Conservation (phyloP, 2,329 filamentous ascomycete species). For the Penicillium sp. region DNA sequence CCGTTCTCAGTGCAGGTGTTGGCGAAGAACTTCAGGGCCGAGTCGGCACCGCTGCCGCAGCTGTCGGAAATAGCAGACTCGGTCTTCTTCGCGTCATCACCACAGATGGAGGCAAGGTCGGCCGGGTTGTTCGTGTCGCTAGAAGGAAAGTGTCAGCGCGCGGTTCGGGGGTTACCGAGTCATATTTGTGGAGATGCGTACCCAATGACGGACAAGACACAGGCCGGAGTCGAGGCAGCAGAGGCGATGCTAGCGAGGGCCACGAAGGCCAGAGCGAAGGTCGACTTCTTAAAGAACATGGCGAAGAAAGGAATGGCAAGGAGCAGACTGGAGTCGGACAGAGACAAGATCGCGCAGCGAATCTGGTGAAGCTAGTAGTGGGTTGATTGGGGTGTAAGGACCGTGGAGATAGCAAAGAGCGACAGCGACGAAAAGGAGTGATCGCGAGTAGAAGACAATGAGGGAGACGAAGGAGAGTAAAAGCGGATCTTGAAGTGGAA, state of each 20-base stretch:
- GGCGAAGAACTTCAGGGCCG: constrained; percentile 40
- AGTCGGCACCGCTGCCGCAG: constrained; percentile 34
- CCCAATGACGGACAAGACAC: constrained; percentile 53
- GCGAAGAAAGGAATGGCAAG: constrained; percentile 1
- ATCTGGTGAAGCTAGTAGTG: constrained; percentile 6
- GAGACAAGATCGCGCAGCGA: constrained; percentile 21
- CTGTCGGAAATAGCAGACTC: constrained; percentile 36
- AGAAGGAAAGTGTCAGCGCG: constrained; percentile 19
- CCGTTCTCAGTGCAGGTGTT: constrained; percentile 41
- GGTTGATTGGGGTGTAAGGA: constrained; percentile 9
- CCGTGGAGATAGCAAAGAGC: constrained; percentile 20
- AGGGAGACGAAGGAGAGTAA: constrained; percentile 20
- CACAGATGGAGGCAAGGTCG: constrained; percentile 42
- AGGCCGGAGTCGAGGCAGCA: constrained; percentile 49
- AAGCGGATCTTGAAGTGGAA: constrained; percentile 14
- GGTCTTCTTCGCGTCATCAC: constrained; percentile 34
- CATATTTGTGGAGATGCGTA: constrained; percentile 28
- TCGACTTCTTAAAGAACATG: constrained; percentile 49
- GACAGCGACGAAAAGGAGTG: constrained; percentile 17
- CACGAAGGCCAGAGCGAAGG: constrained; percentile 45
- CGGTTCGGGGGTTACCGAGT: background rate
- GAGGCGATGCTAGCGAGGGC: constrained; percentile 45
- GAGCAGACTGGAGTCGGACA: constrained; percentile 1
- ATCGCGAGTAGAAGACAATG: constrained; percentile 21
- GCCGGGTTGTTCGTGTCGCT: constrained; percentile 38